Percentiles rank a stretch among this genome's conserved stretches.
Evolutionary conservation across 179 eudicot genomes (phyloP).

Genomic region (Sideroxylon spinosum): DNA sequence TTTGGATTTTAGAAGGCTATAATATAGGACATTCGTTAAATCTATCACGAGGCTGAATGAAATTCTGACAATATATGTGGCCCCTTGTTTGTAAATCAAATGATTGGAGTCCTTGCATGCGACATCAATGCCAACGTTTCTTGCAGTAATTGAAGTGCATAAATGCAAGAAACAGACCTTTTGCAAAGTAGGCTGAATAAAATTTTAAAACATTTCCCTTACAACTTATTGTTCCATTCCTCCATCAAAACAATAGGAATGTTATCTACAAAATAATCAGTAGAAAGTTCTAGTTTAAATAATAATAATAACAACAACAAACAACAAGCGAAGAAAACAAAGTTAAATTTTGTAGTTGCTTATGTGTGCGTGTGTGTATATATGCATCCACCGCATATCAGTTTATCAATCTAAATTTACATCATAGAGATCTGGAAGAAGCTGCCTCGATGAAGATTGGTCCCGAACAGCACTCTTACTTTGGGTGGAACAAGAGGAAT

Average conservation of each 20-base stretch:
- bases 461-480: slow-evolving; percentile 24
- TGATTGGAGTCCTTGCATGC: background rate
- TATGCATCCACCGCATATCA: background rate
- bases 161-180: background rate
- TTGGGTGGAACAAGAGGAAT: slow-evolving; percentile 31
- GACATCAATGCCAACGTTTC: too few species aligned
- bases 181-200: background rate
- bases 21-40: too few species aligned
- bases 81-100: too few species aligned
- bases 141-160: too few species aligned
- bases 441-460: slow-evolving; percentile 20
- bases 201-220: background rate
- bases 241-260: background rate
- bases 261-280: slow-evolving; percentile 3
- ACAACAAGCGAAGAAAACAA: background rate
- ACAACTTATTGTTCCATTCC: too few species aligned
- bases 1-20: too few species aligned
- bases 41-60: too few species aligned
- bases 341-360: too few species aligned
- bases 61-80: too few species aligned
- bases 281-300: background rate
- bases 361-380: background rate
- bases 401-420: slow-evolving; percentile 6
- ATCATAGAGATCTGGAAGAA: slow-evolving; percentile 28
- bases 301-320: background rate